A percentile compares a stretch with the other conserved stretches of the same genome.
Evolutionary conservation across 306 rosid species (phyloP).

Genomic region (Pterocarpus santalinus): DNA sequence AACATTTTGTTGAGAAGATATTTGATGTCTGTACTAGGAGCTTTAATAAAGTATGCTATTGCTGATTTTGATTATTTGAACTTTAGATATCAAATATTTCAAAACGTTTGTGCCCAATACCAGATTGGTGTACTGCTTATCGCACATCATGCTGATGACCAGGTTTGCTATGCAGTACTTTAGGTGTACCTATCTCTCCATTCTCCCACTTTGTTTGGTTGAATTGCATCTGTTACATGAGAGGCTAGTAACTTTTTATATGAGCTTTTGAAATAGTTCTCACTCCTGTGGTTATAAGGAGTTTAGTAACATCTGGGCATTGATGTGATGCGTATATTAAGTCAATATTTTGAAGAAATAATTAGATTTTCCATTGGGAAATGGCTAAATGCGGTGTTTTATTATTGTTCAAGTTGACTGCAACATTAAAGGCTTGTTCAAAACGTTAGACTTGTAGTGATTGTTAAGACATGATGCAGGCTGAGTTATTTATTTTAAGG

Average conservation of each 20-base stretch:
- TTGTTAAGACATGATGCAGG: conserved; percentile 83
- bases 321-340: not conserved
- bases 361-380: conserved; percentile 33
- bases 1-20: not conserved
- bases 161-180: conserved; percentile 59
- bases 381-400: conserved; percentile 32
- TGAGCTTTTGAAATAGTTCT: conserved; percentile 34
- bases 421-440: conserved; percentile 47
- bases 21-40: conserved; percentile 10
- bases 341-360: conserved; percentile 29
- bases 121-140: conserved; percentile 75
- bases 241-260: not conserved
- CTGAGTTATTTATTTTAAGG: conserved; percentile 91
- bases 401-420: conserved; percentile 45
- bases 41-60: conserved; percentile 36
- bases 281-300: conserved; percentile 17
- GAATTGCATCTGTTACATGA: conserved; percentile 15
- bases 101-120: conserved; percentile 72
- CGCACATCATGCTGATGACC: conserved; percentile 98
- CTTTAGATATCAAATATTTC: conserved; percentile 77
- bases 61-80: conserved; percentile 29
- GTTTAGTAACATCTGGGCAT: conserved; percentile 2
- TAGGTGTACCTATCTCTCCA: not conserved
- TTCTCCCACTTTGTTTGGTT: conserved; percentile 23
- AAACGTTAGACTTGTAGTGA: conserved; percentile 62